Base-by-base conservation (phyloP, 1,284 basidiomycete genomes). In the Cutaneotrichosporon sp. region DNA sequence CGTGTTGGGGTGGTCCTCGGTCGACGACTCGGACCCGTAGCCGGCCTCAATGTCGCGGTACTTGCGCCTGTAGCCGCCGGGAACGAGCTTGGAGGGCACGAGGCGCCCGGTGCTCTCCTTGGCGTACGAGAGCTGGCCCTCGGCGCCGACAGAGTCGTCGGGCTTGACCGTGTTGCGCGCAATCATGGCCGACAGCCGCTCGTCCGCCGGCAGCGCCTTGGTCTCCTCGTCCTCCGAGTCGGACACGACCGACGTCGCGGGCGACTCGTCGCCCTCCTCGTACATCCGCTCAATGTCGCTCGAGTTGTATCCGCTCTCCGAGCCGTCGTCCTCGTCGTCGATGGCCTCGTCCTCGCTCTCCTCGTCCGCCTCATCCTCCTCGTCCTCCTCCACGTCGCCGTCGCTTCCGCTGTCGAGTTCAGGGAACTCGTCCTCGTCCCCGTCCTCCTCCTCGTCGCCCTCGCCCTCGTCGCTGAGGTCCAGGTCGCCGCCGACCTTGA, bases 1-100 rank as follows among this genome's bases (percentile, higher is more conserved):
- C 61, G 95, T 90, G 79, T 98, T 99, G 36, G 91, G 90, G 65
- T 88, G 86, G 92, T 99, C 93, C 83, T 99, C 95, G 1, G 93
- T 98, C 50, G 92, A 95, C 53, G 92, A 95, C 81, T 99, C 95
- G 54, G 91, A 94, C 72, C 97, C 95, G 78, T 99, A 99, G 57
- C 92, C 90, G 18, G 95, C 90, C 73, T 97, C 93, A 76, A 97
- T 95, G 69, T 92, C 90, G 49, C 93, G 92, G 75, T 93, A 99
- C 61, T 97, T 89, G 63, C 87, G 86, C 84, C 91, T 95, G 65
- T 87, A 89, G 69, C 90, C 86, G 16, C 94, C 93, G 55, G 94
- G 95, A 61, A 98, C 79, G 9, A 77, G 70, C 58, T 76, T 75
- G 61, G 72, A 75, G 42, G 71, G 68, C 4, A 71, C 67, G 36